These are phyloP conservation scores for Trichoderma breve DNA, from an alignment of 2,329 filamentous ascomycete genomes.

Conservation along the genomic window DNA sequence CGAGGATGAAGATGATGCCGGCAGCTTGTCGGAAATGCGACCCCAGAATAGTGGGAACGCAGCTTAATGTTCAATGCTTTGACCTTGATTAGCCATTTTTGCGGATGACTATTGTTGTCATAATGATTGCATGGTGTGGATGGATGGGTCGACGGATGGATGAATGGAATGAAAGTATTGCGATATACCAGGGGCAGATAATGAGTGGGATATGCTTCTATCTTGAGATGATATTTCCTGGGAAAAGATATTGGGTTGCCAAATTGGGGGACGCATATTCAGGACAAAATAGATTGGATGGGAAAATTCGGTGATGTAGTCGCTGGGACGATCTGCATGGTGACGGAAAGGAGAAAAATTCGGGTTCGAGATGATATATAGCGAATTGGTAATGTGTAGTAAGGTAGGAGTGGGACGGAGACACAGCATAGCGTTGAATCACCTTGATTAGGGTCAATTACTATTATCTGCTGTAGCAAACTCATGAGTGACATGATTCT, in stretches of 20 bases:
- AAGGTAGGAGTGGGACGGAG: neutral
- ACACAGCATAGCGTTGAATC: neutral
- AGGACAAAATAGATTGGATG: neutral
- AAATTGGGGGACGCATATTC: neutral
- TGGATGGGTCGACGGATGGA: neutral
- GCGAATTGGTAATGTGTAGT: neutral
- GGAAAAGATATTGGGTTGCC: neutral
- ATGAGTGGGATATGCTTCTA: no score
- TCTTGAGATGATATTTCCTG: no score
- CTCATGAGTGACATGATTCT: neutral
- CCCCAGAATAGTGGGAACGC: neutral
- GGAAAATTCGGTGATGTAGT: neutral
- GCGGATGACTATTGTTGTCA: neutral
- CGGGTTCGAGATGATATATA: neutral
- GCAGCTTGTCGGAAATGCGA: conserved; percentile 20
- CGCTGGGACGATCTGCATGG: neutral
- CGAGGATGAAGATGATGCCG: conserved; percentile 22
- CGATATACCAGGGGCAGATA: neutral
- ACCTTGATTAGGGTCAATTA: neutral
- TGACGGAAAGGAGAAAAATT: neutral
- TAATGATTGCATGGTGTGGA: neutral
- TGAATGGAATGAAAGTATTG: neutral
- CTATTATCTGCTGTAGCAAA: neutral
- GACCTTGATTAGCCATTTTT: neutral
- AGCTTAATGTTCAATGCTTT: neutral